Base-by-base conservation (phyloP, 768 basidiomycete species). In the Tylopilus rubrobrunneus region DNA sequence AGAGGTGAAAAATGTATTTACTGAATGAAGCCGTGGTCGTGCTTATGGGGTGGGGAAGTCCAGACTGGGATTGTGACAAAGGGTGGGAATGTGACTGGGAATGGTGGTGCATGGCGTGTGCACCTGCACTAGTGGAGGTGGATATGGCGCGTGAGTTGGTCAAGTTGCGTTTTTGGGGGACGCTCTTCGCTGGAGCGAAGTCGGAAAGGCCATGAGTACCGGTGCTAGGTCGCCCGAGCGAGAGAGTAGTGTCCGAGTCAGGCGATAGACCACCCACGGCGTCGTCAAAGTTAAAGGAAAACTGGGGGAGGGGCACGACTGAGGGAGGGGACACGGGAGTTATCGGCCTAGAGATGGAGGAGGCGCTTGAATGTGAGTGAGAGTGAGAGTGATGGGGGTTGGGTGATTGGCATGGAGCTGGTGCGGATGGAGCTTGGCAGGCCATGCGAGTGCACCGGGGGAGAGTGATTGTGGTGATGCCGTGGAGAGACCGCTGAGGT, bases 151-250 rank as follows among this genome's bases (percentile, higher is more conserved):
- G 66, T 4, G 71, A 65, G 48, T 72, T 69, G 2, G 75, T 82
- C 63, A 87, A 84, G 64, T 83, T 85, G 54, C 87, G 77, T 68
- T 88, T 88, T 36, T 85, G 74, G 2, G 85, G 83, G 9, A 86
- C 76, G 42, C 78, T 78, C 48, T 83, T 79, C 53, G 75, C 69
- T 10, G 75, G 74, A 2, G 45, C 53, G 34, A 70, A 60, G 10
- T 83, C 78, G 23, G 82, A 78, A 29, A 80, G 75, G 21, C 68
- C 71, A 54, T 74, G 74, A 5, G 68, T 67, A 51, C 70, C 68
- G 14, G 74, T 68, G 41, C 72, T 70, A 21, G 75, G 75, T 15
- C 75, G 69, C 44, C 68, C 61, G 47, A 67, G 72, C 53, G 52
- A 62, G 63, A 52, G 71, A 53, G 34, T 53, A 50, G 63, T 61